phyloP scores from a whole-genome alignment of 441 rosid genomes.

The Melastoma candidum region DNA sequence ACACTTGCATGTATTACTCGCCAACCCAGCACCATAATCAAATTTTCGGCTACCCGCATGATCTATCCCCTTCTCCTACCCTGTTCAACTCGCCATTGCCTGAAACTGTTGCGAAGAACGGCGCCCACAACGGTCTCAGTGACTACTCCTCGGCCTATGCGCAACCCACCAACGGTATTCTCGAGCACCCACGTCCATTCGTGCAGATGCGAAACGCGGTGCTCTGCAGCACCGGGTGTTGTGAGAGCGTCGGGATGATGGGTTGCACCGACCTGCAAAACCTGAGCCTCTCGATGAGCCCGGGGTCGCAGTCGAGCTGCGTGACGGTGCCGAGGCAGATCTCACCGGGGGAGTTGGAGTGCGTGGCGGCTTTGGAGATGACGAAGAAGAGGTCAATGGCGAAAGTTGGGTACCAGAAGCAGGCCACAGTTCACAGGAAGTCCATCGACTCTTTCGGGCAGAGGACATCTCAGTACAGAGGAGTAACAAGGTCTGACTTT shows the following conservation, averaged over 20 bases:
- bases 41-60: conserved; percentile 35
- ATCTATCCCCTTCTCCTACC: conserved; percentile 26
- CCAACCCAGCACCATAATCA: conserved; percentile 26
- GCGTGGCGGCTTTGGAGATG: conserved; percentile 27
- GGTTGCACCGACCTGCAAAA: conserved; percentile 72
- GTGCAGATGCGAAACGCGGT: conserved; percentile 22
- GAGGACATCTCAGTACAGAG: conserved; percentile 95
- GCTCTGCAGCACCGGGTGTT: conserved; percentile 26
- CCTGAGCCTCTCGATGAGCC: conserved; percentile 95
- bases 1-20: conserved; percentile 51
- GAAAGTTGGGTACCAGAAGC: conserved; percentile 20
- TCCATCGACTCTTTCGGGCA: conserved; percentile 95
- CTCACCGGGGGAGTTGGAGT: conserved; percentile 38
- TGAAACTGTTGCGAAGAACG: conserved; percentile 22
- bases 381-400: conserved; percentile 51
- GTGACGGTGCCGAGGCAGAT: conserved; percentile 49
- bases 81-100: conserved; percentile 27
- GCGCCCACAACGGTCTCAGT: no score
- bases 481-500: conserved; percentile 69
- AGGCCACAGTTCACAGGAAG: conserved; percentile 81
- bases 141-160: no score
- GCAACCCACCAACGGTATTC: conserved; percentile 21
- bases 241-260: conserved; percentile 38
- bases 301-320: conserved; percentile 92
- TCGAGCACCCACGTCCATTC: conserved; percentile 20